phyloP scores from a whole-genome alignment of 257 asterid genomes.

The Agastache rugosa region DNA sequence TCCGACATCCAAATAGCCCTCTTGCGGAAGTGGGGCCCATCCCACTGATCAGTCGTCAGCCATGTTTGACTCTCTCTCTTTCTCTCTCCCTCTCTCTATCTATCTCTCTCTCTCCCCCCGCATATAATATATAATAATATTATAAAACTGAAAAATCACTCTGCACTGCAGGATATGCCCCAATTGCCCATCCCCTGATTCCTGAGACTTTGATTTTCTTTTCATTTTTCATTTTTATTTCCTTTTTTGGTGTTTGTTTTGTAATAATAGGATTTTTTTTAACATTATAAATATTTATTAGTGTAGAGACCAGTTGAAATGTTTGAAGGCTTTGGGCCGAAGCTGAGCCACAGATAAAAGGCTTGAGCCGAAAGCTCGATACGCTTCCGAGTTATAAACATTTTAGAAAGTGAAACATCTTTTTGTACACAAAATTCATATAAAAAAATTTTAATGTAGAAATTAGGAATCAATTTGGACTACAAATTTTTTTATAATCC shows the following conservation, averaged over 20 bases:
- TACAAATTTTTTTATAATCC: no score
- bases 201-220: neutral
- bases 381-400: neutral
- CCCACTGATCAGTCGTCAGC: conserved; percentile 27
- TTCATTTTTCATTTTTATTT: neutral
- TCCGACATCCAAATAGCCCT: conserved; percentile 35
- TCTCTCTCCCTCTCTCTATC: neutral
- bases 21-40: conserved; percentile 26
- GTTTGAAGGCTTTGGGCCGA: conserved; percentile 11
- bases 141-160: neutral
- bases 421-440: neutral
- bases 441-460: no score
- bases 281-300: neutral
- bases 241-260: neutral
- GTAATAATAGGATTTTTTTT: neutral
- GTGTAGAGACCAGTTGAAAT: neutral
- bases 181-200: neutral
- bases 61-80: conserved; percentile 31
- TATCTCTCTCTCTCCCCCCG: neutral
- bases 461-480: no score
- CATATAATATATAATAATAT: neutral
- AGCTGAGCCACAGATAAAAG: neutral
- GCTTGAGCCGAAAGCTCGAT: conserved; percentile 29
- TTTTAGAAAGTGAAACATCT: neutral
- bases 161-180: conserved; percentile 20